phyloP scores from a whole-genome alignment of 2,329 filamentous ascomycete species.

The Gnomoniopsis smithogilvyi region DNA sequence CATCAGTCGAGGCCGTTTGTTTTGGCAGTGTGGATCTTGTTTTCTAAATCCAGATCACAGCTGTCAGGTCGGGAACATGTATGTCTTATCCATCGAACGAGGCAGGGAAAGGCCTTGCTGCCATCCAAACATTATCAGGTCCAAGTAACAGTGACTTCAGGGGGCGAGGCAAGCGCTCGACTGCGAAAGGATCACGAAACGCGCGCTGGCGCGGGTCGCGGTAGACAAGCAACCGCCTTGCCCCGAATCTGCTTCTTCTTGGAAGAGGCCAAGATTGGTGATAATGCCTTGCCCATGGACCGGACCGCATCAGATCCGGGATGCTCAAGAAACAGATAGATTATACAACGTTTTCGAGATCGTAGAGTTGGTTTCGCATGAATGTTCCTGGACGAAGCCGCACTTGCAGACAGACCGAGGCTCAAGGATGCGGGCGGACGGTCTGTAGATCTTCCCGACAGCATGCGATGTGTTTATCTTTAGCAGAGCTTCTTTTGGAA shows the following conservation, averaged over 20 bases:
- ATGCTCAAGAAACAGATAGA: not conserved
- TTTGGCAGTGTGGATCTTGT: not conserved
- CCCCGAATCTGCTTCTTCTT: not conserved
- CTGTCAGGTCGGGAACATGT: not conserved
- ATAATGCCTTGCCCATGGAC: not conserved
- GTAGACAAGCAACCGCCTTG: not conserved
- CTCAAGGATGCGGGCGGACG: not conserved
- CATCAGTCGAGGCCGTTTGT: not conserved
- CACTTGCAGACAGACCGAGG: not conserved
- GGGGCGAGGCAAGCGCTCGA: not conserved
- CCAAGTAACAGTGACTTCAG: not conserved
- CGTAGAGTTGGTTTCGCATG: slow-evolving; percentile 3
- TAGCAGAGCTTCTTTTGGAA: not conserved
- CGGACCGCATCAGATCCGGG: not conserved
- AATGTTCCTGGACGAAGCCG: slow-evolving; percentile 10
- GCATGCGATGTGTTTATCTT: not conserved
- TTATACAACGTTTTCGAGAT: slow-evolving; percentile 1
- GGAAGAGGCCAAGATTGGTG: not conserved
- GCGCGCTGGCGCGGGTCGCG: not conserved
- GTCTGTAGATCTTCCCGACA: slow-evolving; percentile 7
- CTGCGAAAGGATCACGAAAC: not conserved
- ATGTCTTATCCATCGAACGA: not conserved
- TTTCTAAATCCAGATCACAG: not conserved
- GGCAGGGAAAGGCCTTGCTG: not conserved
- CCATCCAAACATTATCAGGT: not conserved